Conservation (phyloP, 306 rosid species). For the Cicer bijugum region DNA sequence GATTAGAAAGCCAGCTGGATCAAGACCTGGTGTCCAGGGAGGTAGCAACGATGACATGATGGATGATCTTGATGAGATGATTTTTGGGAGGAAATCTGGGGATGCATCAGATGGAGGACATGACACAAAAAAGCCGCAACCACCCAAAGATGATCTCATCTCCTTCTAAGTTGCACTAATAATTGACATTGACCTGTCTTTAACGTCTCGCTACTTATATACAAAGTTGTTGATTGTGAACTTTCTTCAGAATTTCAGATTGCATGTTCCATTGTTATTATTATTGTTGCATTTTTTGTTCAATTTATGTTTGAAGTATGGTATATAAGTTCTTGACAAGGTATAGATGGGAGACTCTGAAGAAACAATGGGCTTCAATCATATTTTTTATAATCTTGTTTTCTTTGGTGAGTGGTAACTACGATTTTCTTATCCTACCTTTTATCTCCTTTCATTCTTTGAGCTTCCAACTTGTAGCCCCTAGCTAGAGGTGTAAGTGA, state of each 20-base stretch:
- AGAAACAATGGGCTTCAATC: slow-evolving; percentile 34
- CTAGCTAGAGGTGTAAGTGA: no score
- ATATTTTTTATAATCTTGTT: slow-evolving; percentile 7
- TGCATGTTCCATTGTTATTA: slow-evolving; percentile 42
- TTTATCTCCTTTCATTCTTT: not conserved
- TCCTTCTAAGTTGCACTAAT: slow-evolving; percentile 56
- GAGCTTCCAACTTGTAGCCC: not conserved
- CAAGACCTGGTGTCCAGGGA: slow-evolving; percentile 61
- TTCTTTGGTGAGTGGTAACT: not conserved
- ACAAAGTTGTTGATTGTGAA: slow-evolving; percentile 52
- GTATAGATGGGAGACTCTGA: slow-evolving; percentile 44
- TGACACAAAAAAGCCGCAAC: slow-evolving; percentile 69
- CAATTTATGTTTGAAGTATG: slow-evolving; percentile 44
- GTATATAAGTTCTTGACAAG: slow-evolving; percentile 47
- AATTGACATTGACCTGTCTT: slow-evolving; percentile 30
- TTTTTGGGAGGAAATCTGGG: slow-evolving; percentile 83
- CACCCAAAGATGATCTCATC: slow-evolving; percentile 86
- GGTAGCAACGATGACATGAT: slow-evolving; percentile 90
- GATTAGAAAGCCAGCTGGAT: slow-evolving; percentile 74
- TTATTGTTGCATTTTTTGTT: slow-evolving; percentile 35
- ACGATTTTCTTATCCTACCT: not conserved
- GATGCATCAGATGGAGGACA: slow-evolving; percentile 61
- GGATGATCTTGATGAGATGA: slow-evolving; percentile 99
- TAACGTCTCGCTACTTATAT: slow-evolving; percentile 37
- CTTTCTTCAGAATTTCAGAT: slow-evolving; percentile 43